Percentiles rank a stretch among this genome's conserved stretches.
phyloP scores from a whole-genome alignment of 192 early-diverging fungal genomes.

The Geosiphon pyriformis region DNA sequence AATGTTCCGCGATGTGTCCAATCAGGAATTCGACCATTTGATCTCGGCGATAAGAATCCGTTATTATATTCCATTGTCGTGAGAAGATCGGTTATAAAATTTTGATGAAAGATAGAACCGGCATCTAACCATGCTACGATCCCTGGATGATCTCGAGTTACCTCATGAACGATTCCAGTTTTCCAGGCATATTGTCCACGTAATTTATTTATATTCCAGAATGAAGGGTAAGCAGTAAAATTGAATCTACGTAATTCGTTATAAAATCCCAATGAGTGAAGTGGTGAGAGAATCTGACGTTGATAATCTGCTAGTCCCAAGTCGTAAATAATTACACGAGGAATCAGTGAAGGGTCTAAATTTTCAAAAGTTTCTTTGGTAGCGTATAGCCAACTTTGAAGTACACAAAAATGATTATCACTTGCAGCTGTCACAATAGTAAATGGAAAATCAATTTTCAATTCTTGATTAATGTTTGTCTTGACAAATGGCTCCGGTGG shows the following conservation, averaged over 20 bases:
- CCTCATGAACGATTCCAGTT: constrained; percentile 47
- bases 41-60: constrained; percentile 48
- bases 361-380: constrained; percentile 34
- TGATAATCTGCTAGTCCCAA: constrained; percentile 42
- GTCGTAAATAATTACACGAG: constrained; percentile 47
- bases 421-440: constrained; percentile 51
- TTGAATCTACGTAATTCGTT: constrained; percentile 43
- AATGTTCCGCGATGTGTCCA: constrained; percentile 48
- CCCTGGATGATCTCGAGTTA: constrained; percentile 35
- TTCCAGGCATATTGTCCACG: constrained; percentile 55
- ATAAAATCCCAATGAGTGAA: constrained; percentile 37
- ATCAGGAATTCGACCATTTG: constrained; percentile 27
- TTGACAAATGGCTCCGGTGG: too few relatives aligned
- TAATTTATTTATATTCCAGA: constrained; percentile 46
- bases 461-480: too few relatives aligned
- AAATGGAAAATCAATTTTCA: too few relatives aligned
- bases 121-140: constrained; percentile 48
- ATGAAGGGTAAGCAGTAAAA: constrained; percentile 39
- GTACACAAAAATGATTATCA: constrained; percentile 48
- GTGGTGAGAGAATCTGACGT: constrained; percentile 35
- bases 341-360: constrained; percentile 29
- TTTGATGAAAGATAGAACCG: constrained; percentile 38
- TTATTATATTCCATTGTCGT: constrained; percentile 30
- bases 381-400: constrained; percentile 45
- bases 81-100: constrained; percentile 41